Evolutionary conservation across 352 stramenopile species (phyloP).

Genomic region (Hyaloperonospora arabidopsidis): DNA sequence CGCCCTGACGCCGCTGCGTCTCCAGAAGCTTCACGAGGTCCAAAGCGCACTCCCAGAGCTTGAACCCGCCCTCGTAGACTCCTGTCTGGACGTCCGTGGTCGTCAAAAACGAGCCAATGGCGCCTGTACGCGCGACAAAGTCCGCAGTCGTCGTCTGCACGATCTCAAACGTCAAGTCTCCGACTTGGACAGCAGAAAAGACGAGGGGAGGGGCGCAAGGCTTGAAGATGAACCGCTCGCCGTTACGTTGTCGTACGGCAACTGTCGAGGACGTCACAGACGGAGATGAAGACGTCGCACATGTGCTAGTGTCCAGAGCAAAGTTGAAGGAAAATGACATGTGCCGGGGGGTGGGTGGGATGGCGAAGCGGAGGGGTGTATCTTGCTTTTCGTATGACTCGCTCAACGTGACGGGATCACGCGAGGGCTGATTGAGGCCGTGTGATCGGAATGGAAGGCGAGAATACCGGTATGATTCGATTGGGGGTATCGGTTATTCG

Average conservation of each 20-base stretch:
- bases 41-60: slow-evolving; percentile 78
- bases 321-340: slow-evolving; percentile 68
- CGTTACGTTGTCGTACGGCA: neutral
- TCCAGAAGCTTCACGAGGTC: slow-evolving; percentile 60
- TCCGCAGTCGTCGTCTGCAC: slow-evolving; percentile 47
- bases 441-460: too few species aligned
- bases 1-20: slow-evolving; percentile 5
- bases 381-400: too few species aligned
- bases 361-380: neutral
- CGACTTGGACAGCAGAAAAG: slow-evolving; percentile 35
- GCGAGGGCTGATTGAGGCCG: too few species aligned
- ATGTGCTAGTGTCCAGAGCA: slow-evolving; percentile 21
- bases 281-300: neutral
- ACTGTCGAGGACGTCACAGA: neutral
- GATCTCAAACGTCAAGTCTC: slow-evolving; percentile 43
- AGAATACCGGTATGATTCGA: too few species aligned
- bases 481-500: too few species aligned
- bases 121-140: slow-evolving; percentile 49
- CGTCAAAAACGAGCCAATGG: slow-evolving; percentile 56
- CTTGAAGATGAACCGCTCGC: neutral
- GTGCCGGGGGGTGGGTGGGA: neutral
- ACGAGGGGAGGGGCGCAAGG: neutral
- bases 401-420: too few species aligned
- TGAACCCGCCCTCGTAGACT: slow-evolving; percentile 84
- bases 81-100: slow-evolving; percentile 71